These are phyloP conservation scores for Phytophthora capsici DNA, from an alignment of 352 stramenopile species.

Conservation along the genomic window DNA sequence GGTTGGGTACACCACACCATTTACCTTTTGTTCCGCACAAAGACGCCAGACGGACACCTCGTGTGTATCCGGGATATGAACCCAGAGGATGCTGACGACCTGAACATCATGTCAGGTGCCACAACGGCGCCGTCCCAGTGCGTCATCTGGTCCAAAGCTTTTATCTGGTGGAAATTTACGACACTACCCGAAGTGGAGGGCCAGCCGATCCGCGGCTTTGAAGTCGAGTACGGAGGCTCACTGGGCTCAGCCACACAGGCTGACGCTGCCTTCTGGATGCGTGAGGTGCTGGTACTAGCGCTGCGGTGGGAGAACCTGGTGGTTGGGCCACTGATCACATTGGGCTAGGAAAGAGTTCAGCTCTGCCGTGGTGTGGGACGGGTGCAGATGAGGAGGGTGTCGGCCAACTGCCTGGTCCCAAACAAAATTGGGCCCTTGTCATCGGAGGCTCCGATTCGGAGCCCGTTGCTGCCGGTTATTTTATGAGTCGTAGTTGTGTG, in stretches of 20 bases:
- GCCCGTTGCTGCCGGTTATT: constrained; percentile 24
- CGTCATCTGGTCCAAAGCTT: constrained; percentile 71
- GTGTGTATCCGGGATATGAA: constrained; percentile 77
- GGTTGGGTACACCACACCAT: constrained; percentile 71
- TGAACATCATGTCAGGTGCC: constrained; percentile 31
- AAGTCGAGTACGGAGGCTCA: constrained; percentile 65
- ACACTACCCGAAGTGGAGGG: constrained; percentile 43
- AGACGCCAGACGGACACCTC: constrained; percentile 68
- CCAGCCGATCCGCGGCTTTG: constrained; percentile 42
- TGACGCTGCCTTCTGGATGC: constrained; percentile 67
- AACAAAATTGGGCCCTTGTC: background rate
- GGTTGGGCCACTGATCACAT: constrained; percentile 54
- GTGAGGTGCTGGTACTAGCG: constrained; percentile 58
- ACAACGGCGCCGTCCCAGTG: constrained; percentile 28
- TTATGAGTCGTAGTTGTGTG: constrained; percentile 35
- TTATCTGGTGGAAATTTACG: constrained; percentile 74
- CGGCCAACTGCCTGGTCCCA: background rate
- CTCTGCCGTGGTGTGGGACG: constrained; percentile 21
- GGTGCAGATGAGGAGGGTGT: constrained; percentile 1
- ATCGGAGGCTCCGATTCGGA: no score
- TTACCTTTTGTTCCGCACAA: constrained; percentile 74
- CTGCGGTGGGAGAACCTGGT: constrained; percentile 64
- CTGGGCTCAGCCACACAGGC: constrained; percentile 45
- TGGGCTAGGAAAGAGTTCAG: constrained; percentile 32
- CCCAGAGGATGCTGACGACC: constrained; percentile 44